Conservation (phyloP, 371 early-diverging fungal species). For the Syncephalastrum sp. region DNA sequence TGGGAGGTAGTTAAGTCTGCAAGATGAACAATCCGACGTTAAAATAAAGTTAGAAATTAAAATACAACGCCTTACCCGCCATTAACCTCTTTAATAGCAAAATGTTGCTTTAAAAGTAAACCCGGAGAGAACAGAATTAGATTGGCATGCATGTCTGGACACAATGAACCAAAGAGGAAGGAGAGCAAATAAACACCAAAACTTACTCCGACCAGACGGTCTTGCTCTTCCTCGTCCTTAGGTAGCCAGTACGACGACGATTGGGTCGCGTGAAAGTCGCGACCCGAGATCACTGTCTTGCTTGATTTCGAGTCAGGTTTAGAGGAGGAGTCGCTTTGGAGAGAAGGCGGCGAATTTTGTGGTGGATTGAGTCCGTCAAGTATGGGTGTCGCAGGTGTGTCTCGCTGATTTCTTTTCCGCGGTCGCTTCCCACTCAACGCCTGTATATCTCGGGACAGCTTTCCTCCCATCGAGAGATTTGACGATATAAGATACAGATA, state of each 20-base stretch:
- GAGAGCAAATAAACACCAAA: too few relatives aligned
- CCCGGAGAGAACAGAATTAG: background rate
- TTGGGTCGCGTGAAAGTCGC: slow-evolving; percentile 8
- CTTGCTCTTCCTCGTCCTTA: slow-evolving; percentile 14
- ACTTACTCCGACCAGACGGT: slow-evolving; percentile 15
- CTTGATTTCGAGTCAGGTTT: too few relatives aligned
- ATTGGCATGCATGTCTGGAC: background rate
- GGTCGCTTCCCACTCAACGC: too few relatives aligned
- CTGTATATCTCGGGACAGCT: background rate
- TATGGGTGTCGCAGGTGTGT: too few relatives aligned
- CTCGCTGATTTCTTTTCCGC: too few relatives aligned
- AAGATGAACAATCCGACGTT: too few relatives aligned
- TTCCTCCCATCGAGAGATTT: background rate
- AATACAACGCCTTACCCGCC: slow-evolving; percentile 2
- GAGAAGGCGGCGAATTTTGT: too few relatives aligned
- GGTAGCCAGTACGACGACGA: slow-evolving; percentile 13
- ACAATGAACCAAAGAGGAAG: too few relatives aligned
- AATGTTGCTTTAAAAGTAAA: slow-evolving; percentile 15
- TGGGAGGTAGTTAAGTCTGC: too few relatives aligned
- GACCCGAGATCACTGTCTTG: background rate
- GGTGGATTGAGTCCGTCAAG: too few relatives aligned
- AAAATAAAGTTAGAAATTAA: too few relatives aligned
- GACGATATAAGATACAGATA: background rate
- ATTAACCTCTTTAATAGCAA: slow-evolving; percentile 22
- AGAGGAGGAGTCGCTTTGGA: too few relatives aligned